Percentiles rank a stretch among this genome's conserved stretches.
Conservation (phyloP, 148 eudicot species). For the Tetragonia tetragonoides region DNA sequence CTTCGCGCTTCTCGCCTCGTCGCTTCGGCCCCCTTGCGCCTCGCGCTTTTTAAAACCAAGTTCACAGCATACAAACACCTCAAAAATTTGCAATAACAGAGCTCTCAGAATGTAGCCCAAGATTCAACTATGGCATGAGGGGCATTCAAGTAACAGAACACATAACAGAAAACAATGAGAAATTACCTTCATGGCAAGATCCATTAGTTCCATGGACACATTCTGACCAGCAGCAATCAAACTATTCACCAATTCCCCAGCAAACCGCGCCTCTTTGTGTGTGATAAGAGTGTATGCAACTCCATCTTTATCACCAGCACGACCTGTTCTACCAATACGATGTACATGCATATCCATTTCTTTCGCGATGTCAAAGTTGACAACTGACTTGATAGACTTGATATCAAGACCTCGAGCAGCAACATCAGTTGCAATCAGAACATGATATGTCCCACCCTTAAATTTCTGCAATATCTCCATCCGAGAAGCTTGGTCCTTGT, state of each 20-base stretch:
- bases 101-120: background rate
- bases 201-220: slow-evolving; percentile 80
- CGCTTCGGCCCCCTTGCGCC: no score
- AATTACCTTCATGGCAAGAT: slow-evolving; percentile 98
- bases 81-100: background rate
- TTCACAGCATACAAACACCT: background rate
- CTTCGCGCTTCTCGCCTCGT: no score
- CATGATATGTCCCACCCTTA: slow-evolving; percentile 83
- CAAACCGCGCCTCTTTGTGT: slow-evolving; percentile 93
- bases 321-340: slow-evolving; percentile 97
- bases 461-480: slow-evolving; percentile 89
- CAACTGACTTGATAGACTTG: slow-evolving; percentile 94
- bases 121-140: background rate
- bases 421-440: slow-evolving; percentile 96
- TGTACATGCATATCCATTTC: slow-evolving; percentile 99
- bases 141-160: background rate
- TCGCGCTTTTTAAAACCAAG: no score
- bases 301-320: slow-evolving; percentile 99
- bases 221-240: slow-evolving; percentile 98
- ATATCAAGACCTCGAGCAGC: slow-evolving; percentile 99
- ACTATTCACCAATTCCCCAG: slow-evolving; percentile 89
- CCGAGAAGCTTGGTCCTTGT: slow-evolving; percentile 94
- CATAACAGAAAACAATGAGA: slow-evolving; percentile 3
- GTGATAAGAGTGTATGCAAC: slow-evolving; percentile 91
- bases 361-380: slow-evolving; percentile 91